Percentiles rank a stretch among this genome's conserved stretches.
These are phyloP conservation scores for Pseudogymnoascus sp. DNA, from an alignment of 2,329 filamentous ascomycete genomes.

Conservation along the genomic window DNA sequence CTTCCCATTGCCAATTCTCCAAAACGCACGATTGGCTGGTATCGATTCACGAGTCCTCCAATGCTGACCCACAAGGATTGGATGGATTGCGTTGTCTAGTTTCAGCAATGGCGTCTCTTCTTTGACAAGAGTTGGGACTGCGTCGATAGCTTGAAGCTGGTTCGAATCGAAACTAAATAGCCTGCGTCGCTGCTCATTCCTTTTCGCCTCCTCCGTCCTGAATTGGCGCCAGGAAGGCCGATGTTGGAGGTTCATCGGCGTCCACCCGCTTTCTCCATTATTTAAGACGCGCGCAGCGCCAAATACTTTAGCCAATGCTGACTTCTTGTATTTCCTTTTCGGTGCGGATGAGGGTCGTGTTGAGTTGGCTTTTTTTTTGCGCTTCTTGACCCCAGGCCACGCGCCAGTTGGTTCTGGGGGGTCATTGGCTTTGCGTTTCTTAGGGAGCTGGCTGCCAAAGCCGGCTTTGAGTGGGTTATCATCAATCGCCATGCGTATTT, in stretches of 20 bases:
- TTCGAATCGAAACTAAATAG: background rate
- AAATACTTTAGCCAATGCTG: background rate
- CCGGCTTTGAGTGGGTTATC: background rate
- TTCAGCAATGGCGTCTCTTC: background rate
- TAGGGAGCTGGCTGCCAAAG: background rate
- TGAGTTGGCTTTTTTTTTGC: background rate
- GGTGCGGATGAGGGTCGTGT: background rate
- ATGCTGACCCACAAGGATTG: background rate
- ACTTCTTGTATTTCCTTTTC: slow-evolving; percentile 3
- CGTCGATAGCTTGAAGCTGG: background rate
- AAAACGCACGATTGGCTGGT: background rate
- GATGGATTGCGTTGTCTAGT: background rate
- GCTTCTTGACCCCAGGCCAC: background rate
- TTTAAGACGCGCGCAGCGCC: background rate
- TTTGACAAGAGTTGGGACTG: background rate
- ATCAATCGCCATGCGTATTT: background rate
- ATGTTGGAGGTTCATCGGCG: background rate
- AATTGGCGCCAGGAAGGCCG: background rate
- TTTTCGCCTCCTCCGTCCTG: slow-evolving; percentile 6
- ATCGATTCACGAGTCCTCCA: background rate
- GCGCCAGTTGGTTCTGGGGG: background rate
- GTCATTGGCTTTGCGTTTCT: background rate
- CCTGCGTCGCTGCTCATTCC: background rate
- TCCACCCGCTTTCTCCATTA: slow-evolving; percentile 2
- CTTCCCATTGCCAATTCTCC: slow-evolving; percentile 2